Evolutionary conservation across 805 yeast genomes (phyloP).

Genomic region (Clavispora fructus): DNA sequence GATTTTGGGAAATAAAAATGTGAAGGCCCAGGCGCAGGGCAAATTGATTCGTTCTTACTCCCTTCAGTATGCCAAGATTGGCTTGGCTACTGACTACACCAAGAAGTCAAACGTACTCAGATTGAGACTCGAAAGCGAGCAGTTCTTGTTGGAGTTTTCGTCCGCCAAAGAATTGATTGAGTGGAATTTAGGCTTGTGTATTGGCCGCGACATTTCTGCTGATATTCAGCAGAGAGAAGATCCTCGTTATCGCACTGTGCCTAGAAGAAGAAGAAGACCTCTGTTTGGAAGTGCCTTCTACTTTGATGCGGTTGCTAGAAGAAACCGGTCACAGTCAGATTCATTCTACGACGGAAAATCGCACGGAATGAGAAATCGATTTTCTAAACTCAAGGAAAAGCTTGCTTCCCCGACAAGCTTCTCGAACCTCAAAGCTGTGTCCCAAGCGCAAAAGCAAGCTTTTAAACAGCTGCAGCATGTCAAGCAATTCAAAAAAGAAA

Average conservation of each 20-base stretch:
- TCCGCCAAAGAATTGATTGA: constrained; percentile 62
- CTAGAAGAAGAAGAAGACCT: constrained; percentile 59
- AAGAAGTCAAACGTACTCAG: constrained; percentile 67
- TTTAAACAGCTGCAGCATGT: background rate
- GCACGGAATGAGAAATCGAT: constrained; percentile 3
- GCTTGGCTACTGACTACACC: constrained; percentile 79
- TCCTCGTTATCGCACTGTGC: constrained; percentile 78
- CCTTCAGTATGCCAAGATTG: constrained; percentile 77
- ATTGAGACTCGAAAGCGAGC: constrained; percentile 78
- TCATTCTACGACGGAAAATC: constrained; percentile 6
- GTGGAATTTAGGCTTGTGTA: constrained; percentile 70
- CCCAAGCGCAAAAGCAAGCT: constrained; percentile 5
- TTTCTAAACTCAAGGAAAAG: constrained; percentile 6
- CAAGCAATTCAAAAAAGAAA: background rate
- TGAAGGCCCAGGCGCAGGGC: constrained; percentile 1
- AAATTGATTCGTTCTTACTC: constrained; percentile 59
- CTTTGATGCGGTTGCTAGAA: constrained; percentile 5
- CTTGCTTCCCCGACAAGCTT: constrained; percentile 1
- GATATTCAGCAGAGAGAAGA: constrained; percentile 67
- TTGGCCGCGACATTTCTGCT: constrained; percentile 75
- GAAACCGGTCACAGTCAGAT: constrained; percentile 10
- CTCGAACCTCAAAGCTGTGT: constrained; percentile 5
- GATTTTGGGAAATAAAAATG: background rate
- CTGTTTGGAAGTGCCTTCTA: constrained; percentile 6
- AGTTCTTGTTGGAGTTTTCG: constrained; percentile 62